These are phyloP conservation scores for Cyclotella choctawhatcheeana DNA, from an alignment of 108 stramenopile genomes.

Conservation along the genomic window DNA sequence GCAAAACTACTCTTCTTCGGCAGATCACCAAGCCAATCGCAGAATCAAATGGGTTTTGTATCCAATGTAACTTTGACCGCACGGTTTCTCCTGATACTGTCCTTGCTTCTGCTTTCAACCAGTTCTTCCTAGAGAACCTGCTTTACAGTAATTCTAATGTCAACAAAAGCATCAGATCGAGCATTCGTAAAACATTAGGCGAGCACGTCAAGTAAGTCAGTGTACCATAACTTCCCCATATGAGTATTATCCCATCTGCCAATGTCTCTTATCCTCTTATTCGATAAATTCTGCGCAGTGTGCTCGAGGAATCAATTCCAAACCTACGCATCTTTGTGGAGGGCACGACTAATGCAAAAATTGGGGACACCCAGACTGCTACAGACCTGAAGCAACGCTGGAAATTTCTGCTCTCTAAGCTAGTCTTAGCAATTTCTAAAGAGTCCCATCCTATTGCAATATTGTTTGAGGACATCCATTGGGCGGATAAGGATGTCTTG, in stretches of 20 bases:
- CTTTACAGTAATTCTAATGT: neutral
- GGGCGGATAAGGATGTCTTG: constrained; percentile 21
- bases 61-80: constrained; percentile 24
- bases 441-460: constrained; percentile 21
- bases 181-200: constrained; percentile 14
- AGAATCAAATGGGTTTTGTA: constrained; percentile 22
- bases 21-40: constrained; percentile 19
- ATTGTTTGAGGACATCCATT: constrained; percentile 30
- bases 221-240: too few species aligned
- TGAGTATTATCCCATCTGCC: too few species aligned
- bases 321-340: constrained; percentile 4
- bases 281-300: constrained; percentile 8
- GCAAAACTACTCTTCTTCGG: neutral
- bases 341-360: neutral
- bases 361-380: neutral
- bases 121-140: constrained; percentile 8
- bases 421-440: constrained; percentile 21
- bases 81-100: constrained; percentile 14
- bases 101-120: constrained; percentile 17
- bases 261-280: neutral
- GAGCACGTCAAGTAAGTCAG: constrained; percentile 19
- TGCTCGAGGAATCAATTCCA: constrained; percentile 20
- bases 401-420: constrained; percentile 14
- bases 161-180: neutral
- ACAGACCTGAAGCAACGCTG: neutral